A percentile compares a stretch with the other conserved stretches of the same genome.
Conservation (phyloP, 2,329 filamentous ascomycete species). For the Sporothrix luriei region DNA sequence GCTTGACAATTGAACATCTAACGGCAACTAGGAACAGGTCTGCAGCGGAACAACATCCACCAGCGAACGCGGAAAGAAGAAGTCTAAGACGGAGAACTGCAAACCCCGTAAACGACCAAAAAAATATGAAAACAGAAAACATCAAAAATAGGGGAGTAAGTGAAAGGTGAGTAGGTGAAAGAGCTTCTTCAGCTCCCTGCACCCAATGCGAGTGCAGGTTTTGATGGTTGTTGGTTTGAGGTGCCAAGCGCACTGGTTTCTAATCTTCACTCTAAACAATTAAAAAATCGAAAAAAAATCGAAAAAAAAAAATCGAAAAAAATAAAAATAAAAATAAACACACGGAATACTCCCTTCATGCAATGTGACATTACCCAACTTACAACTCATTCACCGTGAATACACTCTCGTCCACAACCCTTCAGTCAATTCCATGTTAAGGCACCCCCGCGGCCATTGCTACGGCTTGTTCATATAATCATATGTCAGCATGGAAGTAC, state of each 20-base stretch:
- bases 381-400: no score
- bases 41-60: not conserved
- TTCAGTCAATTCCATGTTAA: no score
- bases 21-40: not conserved
- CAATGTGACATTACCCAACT: no score
- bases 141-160: no score
- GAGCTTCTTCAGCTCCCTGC: not conserved
- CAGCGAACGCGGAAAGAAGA: not conserved
- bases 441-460: no score
- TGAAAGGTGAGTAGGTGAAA: not conserved
- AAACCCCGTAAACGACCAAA: not conserved
- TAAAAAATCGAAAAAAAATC: no score
- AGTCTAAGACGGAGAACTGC: not conserved
- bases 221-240: not conserved
- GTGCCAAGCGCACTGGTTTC: no score
- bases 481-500: not conserved
- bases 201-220: not conserved
- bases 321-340: not conserved
- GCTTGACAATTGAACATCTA: not conserved
- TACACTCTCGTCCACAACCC: no score
- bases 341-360: no score
- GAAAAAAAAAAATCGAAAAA: no score
- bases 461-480: not conserved
- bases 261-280: no score
- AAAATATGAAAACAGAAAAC: conserved; percentile 1